Conservation (phyloP, 179 eudicot species). For the Amaranthus tricolor region DNA sequence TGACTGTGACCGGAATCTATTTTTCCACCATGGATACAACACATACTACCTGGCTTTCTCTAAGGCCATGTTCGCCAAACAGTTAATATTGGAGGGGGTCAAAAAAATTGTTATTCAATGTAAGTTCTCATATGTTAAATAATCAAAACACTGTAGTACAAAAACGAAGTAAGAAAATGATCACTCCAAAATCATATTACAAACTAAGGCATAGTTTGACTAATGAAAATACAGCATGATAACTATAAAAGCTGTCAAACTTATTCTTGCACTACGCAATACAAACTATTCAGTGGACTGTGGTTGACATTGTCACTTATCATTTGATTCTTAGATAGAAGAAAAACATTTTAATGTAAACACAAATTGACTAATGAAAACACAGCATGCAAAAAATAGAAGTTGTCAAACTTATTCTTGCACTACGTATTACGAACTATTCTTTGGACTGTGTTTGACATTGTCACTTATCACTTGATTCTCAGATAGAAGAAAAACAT, state of each 20-base stretch:
- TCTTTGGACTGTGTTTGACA: background rate
- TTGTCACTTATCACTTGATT: too few species aligned
- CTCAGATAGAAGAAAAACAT: too few species aligned
- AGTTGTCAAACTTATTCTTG: slow-evolving; percentile 5
- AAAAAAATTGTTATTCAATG: background rate
- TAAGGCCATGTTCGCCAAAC: background rate
- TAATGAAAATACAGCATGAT: background rate
- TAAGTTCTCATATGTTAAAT: background rate
- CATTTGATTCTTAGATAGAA: too few species aligned
- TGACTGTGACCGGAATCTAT: too few species aligned
- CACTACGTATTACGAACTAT: background rate
- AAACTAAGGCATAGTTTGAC: background rate
- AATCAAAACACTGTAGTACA: background rate
- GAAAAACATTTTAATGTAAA: too few species aligned
- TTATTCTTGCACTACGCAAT: slow-evolving; percentile 1
- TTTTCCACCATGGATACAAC: too few species aligned
- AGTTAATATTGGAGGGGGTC: background rate
- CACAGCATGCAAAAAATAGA: background rate
- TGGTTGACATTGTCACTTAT: background rate
- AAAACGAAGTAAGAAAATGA: background rate
- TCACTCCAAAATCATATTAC: background rate
- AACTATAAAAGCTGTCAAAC: slow-evolving; percentile 2
- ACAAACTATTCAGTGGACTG: background rate
- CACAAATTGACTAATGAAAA: background rate
- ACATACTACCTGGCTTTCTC: background rate